Evolutionary conservation across 768 basidiomycete genomes (phyloP).

Genomic region (Mycena leptocephala): DNA sequence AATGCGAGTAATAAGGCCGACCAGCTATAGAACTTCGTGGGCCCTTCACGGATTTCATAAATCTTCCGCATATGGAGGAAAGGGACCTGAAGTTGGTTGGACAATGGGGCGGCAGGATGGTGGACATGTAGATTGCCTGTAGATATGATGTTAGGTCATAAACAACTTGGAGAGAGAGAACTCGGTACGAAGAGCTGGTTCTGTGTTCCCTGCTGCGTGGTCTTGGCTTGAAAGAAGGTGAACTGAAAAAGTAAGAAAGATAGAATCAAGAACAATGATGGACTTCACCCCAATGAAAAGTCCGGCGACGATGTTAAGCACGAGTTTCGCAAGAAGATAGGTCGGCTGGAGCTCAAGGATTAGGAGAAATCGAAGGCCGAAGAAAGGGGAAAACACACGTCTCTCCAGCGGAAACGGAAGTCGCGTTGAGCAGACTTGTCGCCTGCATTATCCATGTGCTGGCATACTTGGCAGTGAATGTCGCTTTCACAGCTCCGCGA

Average conservation of each 20-base stretch:
- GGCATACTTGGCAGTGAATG: slow-evolving; percentile 63
- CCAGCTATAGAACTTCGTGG: too few species aligned
- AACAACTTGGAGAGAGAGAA: slow-evolving; percentile 29
- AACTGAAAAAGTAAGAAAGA: slow-evolving; percentile 49
- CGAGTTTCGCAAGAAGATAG: slow-evolving; percentile 73
- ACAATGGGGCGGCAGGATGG: slow-evolving; percentile 67
- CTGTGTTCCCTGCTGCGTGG: slow-evolving; percentile 72
- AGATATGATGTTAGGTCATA: not conserved
- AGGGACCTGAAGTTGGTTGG: slow-evolving; percentile 75
- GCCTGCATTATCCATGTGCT: slow-evolving; percentile 69
- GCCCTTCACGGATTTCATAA: slow-evolving; percentile 78
- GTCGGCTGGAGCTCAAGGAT: slow-evolving; percentile 54
- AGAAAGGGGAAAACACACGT: slow-evolving; percentile 33
- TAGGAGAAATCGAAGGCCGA: not conserved
- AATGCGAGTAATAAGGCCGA: too few species aligned
- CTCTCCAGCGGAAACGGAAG: slow-evolving; percentile 65
- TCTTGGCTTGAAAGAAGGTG: slow-evolving; percentile 72
- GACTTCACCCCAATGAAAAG: slow-evolving; percentile 63
- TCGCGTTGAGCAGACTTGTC: slow-evolving; percentile 62
- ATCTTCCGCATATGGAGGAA: slow-evolving; percentile 72
- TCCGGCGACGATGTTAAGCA: slow-evolving; percentile 68
- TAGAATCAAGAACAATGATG: not conserved
- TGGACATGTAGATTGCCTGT: slow-evolving; percentile 71
- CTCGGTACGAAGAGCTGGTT: slow-evolving; percentile 75
- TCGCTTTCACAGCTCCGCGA: slow-evolving; percentile 53